Base-by-base conservation (phyloP, 2,329 filamentous ascomycete genomes). In the Grosmannia huntii region DNA sequence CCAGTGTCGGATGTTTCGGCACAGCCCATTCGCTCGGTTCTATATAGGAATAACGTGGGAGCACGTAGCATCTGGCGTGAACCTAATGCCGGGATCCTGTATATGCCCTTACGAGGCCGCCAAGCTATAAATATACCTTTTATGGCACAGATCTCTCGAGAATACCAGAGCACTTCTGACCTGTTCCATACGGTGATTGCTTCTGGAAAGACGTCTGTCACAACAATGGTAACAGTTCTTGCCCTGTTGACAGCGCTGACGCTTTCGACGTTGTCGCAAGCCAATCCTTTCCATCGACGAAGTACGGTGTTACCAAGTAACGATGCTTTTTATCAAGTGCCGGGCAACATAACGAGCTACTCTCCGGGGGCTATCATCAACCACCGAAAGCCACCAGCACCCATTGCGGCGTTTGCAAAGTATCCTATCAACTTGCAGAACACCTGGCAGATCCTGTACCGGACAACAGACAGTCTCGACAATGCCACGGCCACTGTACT, bases 381-480 rank as follows among this genome's bases (percentile, higher is more conserved):
- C 28, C 48, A 57, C 46, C 60, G 56, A n/a, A 14, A 27, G 23
- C 53, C 58, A 31, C 60, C 57, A 4, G 41, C 21, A 3, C 23
- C 57, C 33, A 61, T 61, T 57, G 46, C 58, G 14, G 55, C 52
- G 4, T 56, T 61, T 23, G 55, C 50, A n/a, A 2, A 53, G 14
- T 27, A 46, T 6, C 36, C 51, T 3, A 25, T 59, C 38, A 56
- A 56, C 36, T 38, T 61, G 19, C 19, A 41, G 9, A 38, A 31
- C 52, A 31, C 44, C 16, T 60, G 46, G 33, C 57, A 61, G 55
- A 48, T 57, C 25, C 50, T 41, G 16, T 61, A 61, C 53, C 60
- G 60, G 48, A 60, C 60, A 5, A 61, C 54, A 7, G 60, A 61
- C 49, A 58, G 25, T 38, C 7, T 58, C 5, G 38, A 53, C 49